Base-by-base conservation (phyloP, 1,284 basidiomycete species). In the Cryptococcus deneoformans region DNA sequence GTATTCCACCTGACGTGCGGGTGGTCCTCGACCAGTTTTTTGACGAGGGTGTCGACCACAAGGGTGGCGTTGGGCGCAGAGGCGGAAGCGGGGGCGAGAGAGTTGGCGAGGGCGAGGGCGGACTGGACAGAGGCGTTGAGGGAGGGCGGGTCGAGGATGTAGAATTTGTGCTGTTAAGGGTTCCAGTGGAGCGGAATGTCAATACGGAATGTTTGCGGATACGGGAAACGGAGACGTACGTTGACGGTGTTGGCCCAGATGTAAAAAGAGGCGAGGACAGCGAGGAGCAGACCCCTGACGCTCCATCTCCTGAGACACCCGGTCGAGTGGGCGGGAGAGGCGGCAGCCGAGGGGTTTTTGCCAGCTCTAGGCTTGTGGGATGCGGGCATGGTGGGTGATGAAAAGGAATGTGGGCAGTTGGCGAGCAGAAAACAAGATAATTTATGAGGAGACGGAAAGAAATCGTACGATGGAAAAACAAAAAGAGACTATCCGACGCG, bases 21-120 rank as follows among this genome's bases (percentile, higher is more conserved):
- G 56, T 91, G 87, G 7, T 84, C 86, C 10, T 79, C 75, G 56
- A 90, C 81, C 65, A 96, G 90, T 75, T 89, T 84, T 46, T 83
- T 73, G 70, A 94, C 84, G 77, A 95, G 87, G 8, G 72, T 73
- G 16, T 67, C 63, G 47, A 79, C 73, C 63, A 81, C 71, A 57
- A 82, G 82, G 14, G 82, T 71, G 1, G 85, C 84, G 71, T 90
- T 81, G 69, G 83, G 80, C 0, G 84, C 83, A 16, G 60, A 44
- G 7, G 56, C 40, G 29, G 62, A 54, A 40, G 56, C 60, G 9
- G 60, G 50, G 6, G 49, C 39, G 37, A 56, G 42, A 2, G 62
- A 52, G 3, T 50, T 40, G 16, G 85, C 81, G 3, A 81, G 71
- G 9, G 83, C 82, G 71, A 93, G 82, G 46, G 90, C 87, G n/a